These are phyloP conservation scores for Oemleria cerasiformis DNA, from an alignment of 306 rosid species.

Conservation along the genomic window DNA sequence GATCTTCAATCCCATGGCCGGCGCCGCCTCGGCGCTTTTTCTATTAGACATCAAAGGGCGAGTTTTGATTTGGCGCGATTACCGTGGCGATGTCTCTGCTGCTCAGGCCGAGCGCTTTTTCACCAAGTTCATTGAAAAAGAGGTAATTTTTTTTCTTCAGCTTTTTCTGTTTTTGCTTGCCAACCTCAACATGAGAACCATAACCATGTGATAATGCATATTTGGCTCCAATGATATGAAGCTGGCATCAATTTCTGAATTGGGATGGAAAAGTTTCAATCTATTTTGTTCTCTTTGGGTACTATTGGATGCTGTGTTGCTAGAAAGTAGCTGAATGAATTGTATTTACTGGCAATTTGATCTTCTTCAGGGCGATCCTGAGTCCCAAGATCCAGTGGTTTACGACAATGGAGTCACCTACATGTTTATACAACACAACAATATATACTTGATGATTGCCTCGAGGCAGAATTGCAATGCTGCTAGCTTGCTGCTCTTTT, in stretches of 20 bases:
- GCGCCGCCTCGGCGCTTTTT: conserved; percentile 87
- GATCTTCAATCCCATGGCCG: conserved; percentile 47
- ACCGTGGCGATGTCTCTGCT: conserved; percentile 82
- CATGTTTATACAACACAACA: conserved; percentile 77
- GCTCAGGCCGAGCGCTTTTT: conserved; percentile 81
- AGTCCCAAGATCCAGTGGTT: conserved; percentile 84
- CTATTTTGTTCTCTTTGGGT: background rate
- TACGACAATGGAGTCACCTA: conserved; percentile 73
- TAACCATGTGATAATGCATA: background rate
- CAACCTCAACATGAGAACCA: background rate
- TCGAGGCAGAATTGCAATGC: conserved; percentile 87
- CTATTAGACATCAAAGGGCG: conserved; percentile 84
- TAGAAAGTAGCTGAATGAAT: background rate
- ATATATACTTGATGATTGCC: conserved; percentile 68
- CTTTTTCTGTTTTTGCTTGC: background rate
- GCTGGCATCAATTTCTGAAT: background rate
- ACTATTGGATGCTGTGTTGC: background rate
- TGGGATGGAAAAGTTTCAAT: background rate
- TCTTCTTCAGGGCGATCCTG: conserved; percentile 54
- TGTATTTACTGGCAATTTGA: background rate
- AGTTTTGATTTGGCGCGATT: conserved; percentile 85
- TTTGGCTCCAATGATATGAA: background rate
- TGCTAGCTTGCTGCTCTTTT: conserved; percentile 73
- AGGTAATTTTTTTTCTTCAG: conserved; percentile 28
- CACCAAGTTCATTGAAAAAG: conserved; percentile 86